Conservation (phyloP, 2,329 filamentous ascomycete species). For the Microcyclospora tardicrescens region DNA sequence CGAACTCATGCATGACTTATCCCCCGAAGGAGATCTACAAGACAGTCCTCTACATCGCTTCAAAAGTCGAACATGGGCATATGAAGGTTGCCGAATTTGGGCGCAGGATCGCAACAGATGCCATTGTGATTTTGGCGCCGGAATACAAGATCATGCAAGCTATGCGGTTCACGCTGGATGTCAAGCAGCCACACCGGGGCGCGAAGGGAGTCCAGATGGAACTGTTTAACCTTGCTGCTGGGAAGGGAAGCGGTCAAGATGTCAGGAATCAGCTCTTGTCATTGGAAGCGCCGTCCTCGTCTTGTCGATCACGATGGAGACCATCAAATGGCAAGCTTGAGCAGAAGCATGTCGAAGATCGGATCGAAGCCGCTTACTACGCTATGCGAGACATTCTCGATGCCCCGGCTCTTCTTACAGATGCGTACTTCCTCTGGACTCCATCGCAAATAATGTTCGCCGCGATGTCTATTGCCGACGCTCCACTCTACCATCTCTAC, state of each 20-base stretch:
- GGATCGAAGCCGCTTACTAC: conserved; percentile 53
- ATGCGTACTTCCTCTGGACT: conserved; percentile 94
- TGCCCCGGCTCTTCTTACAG: conserved; percentile 70
- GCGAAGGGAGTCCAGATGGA: conserved; percentile 81
- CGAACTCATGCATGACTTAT: conserved; percentile 93
- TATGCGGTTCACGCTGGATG: conserved; percentile 83
- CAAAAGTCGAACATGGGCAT: conserved; percentile 81
- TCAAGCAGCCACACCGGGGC: conserved; percentile 78
- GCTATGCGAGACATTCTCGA: conserved; percentile 56
- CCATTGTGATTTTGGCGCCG: conserved; percentile 70
- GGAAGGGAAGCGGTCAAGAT: conserved; percentile 31
- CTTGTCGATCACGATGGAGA: conserved; percentile 12
- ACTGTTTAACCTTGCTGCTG: conserved; percentile 53
- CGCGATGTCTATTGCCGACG: conserved; percentile 63
- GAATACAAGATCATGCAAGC: conserved; percentile 91
- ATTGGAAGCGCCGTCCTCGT: conserved; percentile 5
- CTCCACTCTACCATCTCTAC: conserved; percentile 41
- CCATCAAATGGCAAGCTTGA: conserved; percentile 2
- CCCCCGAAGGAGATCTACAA: conserved; percentile 80
- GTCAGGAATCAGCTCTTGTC: conserved; percentile 11
- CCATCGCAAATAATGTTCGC: conserved; percentile 89
- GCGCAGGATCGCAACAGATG: conserved; percentile 45
- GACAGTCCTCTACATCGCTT: conserved; percentile 82
- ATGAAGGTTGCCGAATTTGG: conserved; percentile 51
- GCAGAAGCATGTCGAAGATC: conserved; percentile 23